These are phyloP conservation scores for Phytophthora boehmeriae DNA, from an alignment of 352 stramenopile species.

Conservation along the genomic window DNA sequence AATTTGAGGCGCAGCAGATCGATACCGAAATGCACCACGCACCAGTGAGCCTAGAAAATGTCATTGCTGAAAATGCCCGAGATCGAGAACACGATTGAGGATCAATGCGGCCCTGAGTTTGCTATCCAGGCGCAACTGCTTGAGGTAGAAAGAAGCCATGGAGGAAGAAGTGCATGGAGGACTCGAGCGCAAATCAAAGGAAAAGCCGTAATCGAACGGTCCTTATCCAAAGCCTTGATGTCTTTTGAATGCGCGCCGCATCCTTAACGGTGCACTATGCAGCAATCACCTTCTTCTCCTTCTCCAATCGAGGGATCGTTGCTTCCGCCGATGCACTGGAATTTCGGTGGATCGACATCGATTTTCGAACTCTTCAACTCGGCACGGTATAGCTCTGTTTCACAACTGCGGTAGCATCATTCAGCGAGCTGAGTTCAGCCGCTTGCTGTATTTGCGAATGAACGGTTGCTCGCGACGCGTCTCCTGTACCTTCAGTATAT, in stretches of 20 bases:
- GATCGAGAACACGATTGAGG: conserved; percentile 80
- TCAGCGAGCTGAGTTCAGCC: conserved; percentile 67
- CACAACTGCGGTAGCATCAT: conserved; percentile 68
- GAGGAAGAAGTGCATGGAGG: conserved; percentile 79
- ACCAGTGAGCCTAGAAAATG: conserved; percentile 70
- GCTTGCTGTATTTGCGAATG: conserved; percentile 80
- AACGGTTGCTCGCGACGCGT: conserved; percentile 64
- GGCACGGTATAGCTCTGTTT: conserved; percentile 81
- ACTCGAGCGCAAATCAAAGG: conserved; percentile 67
- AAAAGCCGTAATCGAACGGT: conserved; percentile 73
- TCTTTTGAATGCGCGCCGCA: conserved; percentile 82
- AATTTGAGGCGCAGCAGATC: conserved; percentile 80
- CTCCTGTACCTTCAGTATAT: conserved; percentile 77
- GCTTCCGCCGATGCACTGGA: conserved; percentile 82
- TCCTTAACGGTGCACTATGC: conserved; percentile 87
- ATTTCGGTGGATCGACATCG: conserved; percentile 72
- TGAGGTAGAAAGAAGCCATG: conserved; percentile 60
- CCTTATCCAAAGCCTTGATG: conserved; percentile 88
- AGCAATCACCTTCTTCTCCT: conserved; percentile 80
- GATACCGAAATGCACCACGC: conserved; percentile 81
- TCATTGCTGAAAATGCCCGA: conserved; percentile 73
- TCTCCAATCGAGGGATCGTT: conserved; percentile 78
- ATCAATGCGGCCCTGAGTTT: conserved; percentile 74
- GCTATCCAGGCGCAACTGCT: conserved; percentile 53
- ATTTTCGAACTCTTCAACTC: conserved; percentile 71